Conservation (phyloP, 495 filamentous ascomycete genomes). For the Xylaria castorea region DNA sequence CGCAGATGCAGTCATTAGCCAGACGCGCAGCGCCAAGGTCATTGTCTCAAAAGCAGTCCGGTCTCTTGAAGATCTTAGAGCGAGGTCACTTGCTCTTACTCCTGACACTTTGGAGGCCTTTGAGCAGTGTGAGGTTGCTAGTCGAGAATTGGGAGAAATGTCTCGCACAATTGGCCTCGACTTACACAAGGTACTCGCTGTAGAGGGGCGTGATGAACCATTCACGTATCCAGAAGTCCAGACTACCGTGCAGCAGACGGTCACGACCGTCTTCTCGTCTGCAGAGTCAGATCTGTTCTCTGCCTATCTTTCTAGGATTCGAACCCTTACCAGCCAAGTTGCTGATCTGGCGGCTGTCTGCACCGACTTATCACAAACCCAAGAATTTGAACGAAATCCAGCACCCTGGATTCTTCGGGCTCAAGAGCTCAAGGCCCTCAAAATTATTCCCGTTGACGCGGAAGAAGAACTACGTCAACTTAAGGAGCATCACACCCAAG, state of each 20-base stretch:
- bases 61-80: constrained; percentile 77
- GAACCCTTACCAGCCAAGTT: constrained; percentile 67
- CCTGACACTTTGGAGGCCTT: constrained; percentile 60
- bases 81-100: constrained; percentile 75
- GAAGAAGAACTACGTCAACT: constrained; percentile 79
- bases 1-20: constrained; percentile 72
- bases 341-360: constrained; percentile 76
- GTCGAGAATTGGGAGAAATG: constrained; percentile 71
- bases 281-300: constrained; percentile 69
- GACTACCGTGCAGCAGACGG: constrained; percentile 63
- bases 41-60: constrained; percentile 79
- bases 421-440: constrained; percentile 76
- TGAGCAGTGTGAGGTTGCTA: constrained; percentile 65
- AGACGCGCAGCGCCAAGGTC: constrained; percentile 84
- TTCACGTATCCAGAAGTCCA: constrained; percentile 71
- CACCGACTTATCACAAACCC: constrained; percentile 76
- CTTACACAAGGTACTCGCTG: constrained; percentile 67
- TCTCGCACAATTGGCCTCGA: constrained; percentile 70
- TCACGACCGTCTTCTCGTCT: constrained; percentile 55
- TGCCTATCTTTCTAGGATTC: constrained; percentile 70
- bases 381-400: constrained; percentile 77
- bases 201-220: constrained; percentile 75
- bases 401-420: constrained; percentile 87
- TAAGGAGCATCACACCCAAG: constrained; percentile 74
- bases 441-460: constrained; percentile 76